These are phyloP conservation scores for Cymbidium sinense DNA, from an alignment of 106 monocot species.

Conservation along the genomic window DNA sequence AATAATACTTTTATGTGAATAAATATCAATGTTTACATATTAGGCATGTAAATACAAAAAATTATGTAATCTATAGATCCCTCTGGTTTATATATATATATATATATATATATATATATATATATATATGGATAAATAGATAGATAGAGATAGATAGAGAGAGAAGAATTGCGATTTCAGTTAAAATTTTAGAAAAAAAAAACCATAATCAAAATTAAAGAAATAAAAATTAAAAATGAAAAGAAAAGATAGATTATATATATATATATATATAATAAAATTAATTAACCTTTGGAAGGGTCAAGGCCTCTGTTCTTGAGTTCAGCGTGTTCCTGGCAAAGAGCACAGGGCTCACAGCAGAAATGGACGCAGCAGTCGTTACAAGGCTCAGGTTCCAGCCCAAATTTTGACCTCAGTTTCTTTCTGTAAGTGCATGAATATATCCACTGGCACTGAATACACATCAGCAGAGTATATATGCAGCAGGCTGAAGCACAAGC, in stretches of 20 bases:
- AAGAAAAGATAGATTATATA: background rate
- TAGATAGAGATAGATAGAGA: too few relatives aligned
- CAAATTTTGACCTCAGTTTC: conserved; percentile 14
- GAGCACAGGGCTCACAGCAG: conserved; percentile 18
- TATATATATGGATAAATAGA: too few relatives aligned
- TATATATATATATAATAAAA: background rate
- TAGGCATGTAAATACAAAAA: too few relatives aligned
- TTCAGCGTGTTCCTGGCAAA: conserved; percentile 21
- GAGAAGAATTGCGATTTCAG: too few relatives aligned
- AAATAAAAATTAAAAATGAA: background rate
- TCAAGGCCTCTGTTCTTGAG: conserved; percentile 8
- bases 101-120: too few relatives aligned
- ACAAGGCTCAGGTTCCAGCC: conserved; percentile 13
- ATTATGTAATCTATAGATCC: too few relatives aligned
- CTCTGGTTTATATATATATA: too few relatives aligned
- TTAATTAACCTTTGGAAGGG: conserved; percentile 7
- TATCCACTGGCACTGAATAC: conserved; percentile 2
- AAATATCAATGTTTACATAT: too few relatives aligned
- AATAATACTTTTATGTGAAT: too few relatives aligned
- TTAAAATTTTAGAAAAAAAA: too few relatives aligned
- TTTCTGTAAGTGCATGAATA: conserved; percentile 17
- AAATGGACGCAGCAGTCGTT: conserved; percentile 22
- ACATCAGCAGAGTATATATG: conserved; percentile 2
- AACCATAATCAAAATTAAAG: background rate
- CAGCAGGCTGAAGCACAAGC: conserved; percentile 14